Evolutionary conservation across 2,329 filamentous ascomycete species (phyloP).

Genomic region (Byssoonygena ceratinophila): DNA sequence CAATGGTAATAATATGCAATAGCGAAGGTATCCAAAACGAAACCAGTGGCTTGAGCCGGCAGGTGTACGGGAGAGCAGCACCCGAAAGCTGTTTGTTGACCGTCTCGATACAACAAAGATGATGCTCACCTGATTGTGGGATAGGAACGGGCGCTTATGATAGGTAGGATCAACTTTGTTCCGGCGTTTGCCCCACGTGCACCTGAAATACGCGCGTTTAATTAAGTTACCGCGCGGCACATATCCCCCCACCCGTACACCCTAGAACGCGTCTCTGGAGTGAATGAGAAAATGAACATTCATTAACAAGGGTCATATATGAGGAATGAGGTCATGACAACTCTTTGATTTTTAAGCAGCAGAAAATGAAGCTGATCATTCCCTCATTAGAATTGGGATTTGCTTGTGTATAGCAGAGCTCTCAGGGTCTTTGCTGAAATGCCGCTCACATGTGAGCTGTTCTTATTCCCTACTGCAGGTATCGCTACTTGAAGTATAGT

Average conservation of each 20-base stretch:
- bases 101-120: conserved; percentile 5
- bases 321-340: neutral
- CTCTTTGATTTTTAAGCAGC: neutral
- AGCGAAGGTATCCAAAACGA: conserved; percentile 9
- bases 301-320: neutral
- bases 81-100: conserved; percentile 18
- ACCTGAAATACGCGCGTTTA: conserved; percentile 9
- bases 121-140: neutral
- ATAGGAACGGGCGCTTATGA: conserved; percentile 10
- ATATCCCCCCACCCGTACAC: conserved; percentile 3
- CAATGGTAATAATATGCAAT: neutral
- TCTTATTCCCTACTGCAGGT: neutral
- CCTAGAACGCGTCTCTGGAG: conserved; percentile 1
- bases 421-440: conserved; percentile 18
- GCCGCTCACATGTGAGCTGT: conserved; percentile 32
- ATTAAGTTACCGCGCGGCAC: conserved; percentile 13
- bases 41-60: conserved; percentile 3
- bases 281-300: neutral
- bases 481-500: neutral
- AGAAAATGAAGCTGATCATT: conserved; percentile 2
- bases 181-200: conserved; percentile 5
- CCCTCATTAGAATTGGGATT: neutral
- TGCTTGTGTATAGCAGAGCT: neutral
- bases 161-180: conserved; percentile 10
- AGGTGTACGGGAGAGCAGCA: conserved; percentile 11